These are phyloP conservation scores for Jackrogersella minutella DNA, from an alignment of 495 filamentous ascomycete species.

Conservation along the genomic window DNA sequence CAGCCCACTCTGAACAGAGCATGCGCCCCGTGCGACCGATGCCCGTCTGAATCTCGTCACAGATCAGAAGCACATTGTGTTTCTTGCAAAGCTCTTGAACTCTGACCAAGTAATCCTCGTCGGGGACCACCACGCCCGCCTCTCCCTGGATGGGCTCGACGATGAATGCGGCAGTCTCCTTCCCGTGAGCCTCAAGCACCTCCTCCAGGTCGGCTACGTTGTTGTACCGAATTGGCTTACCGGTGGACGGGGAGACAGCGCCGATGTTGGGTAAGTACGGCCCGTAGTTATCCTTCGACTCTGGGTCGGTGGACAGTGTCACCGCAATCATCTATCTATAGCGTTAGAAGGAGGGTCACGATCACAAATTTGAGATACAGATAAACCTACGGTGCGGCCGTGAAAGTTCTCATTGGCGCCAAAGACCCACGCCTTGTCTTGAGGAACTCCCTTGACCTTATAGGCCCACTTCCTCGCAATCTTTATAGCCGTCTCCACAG, in stretches of 20 bases:
- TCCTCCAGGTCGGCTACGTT: conserved; percentile 81
- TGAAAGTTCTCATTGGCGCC: conserved; percentile 94
- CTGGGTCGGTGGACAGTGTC: conserved; percentile 91
- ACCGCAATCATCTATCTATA: conserved; percentile 85
- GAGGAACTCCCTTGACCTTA: conserved; percentile 89
- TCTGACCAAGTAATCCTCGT: conserved; percentile 83
- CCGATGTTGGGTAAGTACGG: conserved; percentile 92
- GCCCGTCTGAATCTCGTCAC: conserved; percentile 98
- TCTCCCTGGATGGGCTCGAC: conserved; percentile 99
- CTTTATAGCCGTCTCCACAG: conserved; percentile 98
- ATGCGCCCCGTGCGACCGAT: conserved; percentile 94
- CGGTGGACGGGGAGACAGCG: conserved; percentile 77
- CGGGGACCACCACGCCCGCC: conserved; percentile 94
- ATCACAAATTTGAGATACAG: neutral
- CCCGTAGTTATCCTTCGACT: conserved; percentile 96
- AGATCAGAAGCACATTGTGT: conserved; percentile 93
- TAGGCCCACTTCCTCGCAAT: conserved; percentile 99
- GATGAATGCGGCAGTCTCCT: conserved; percentile 90
- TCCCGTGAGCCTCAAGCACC: conserved; percentile 79
- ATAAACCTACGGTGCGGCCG: conserved; percentile 87
- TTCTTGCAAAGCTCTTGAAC: conserved; percentile 89
- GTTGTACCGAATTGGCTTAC: conserved; percentile 83
- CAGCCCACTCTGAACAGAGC: conserved; percentile 92
- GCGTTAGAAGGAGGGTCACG: conserved; percentile 33
- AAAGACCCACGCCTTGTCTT: conserved; percentile 85